Conservation (phyloP, 2,329 filamentous ascomycete genomes). For the Amylocarpus encephaloides region DNA sequence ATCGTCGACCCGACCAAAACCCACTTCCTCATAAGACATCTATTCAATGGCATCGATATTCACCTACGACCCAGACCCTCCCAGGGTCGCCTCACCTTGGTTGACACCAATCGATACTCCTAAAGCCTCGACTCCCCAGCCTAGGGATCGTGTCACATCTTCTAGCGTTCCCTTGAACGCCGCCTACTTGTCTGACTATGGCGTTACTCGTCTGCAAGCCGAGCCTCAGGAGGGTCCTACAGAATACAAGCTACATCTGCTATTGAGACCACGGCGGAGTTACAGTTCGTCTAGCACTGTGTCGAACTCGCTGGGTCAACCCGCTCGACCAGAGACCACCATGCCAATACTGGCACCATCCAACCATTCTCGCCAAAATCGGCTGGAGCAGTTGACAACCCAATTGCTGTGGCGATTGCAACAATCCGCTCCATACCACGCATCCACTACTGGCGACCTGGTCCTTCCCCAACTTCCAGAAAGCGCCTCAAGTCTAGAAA, state of each 20-base stretch:
- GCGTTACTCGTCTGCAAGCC: constrained; percentile 70
- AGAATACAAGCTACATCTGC: constrained; percentile 91
- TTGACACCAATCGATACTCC: constrained; percentile 45
- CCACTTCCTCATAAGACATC: too few species aligned
- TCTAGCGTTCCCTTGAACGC: constrained; percentile 30
- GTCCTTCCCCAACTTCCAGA: constrained; percentile 72
- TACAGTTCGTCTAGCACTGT: constrained; percentile 68
- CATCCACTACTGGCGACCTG: constrained; percentile 67
- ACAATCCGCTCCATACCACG: constrained; percentile 88
- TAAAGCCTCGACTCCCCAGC: constrained; percentile 25
- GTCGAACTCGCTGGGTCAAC: constrained; percentile 35
- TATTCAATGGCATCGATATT: constrained; percentile 82
- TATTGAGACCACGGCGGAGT: constrained; percentile 69
- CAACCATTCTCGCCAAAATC: constrained; percentile 69
- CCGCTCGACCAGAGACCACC: constrained; percentile 15
- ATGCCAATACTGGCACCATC: constrained; percentile 23
- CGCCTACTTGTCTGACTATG: constrained; percentile 51
- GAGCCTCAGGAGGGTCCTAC: constrained; percentile 93
- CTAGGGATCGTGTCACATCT: constrained; percentile 9
- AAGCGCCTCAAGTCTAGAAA: constrained; percentile 41
- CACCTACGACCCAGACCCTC: constrained; percentile 84
- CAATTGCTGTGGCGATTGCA: constrained; percentile 92
- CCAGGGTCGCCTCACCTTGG: constrained; percentile 88
- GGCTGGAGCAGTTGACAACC: constrained; percentile 86
- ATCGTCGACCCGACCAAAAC: too few species aligned